These are phyloP conservation scores for Phytophthora pseudosyringae DNA, from an alignment of 352 stramenopile species.

Conservation along the genomic window DNA sequence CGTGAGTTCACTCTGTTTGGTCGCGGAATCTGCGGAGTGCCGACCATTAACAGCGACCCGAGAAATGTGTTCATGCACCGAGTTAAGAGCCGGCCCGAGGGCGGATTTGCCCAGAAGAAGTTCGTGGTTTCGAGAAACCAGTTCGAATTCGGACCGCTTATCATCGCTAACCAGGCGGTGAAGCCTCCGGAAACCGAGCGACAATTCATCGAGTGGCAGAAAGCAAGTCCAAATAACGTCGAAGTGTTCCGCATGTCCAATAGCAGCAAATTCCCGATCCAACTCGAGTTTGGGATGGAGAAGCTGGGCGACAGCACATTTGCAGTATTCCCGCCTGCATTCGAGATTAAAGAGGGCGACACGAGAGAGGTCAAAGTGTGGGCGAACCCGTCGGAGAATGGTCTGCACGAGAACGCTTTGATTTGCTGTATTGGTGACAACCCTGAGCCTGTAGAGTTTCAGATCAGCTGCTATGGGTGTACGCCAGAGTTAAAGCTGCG, in stretches of 20 bases:
- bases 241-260: slow-evolving; percentile 95
- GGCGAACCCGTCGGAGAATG: slow-evolving; percentile 80
- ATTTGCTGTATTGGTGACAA: slow-evolving; percentile 93
- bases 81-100: slow-evolving; percentile 80
- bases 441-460: slow-evolving; percentile 88
- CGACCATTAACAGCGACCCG: slow-evolving; percentile 93
- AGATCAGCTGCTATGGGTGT: slow-evolving; percentile 88
- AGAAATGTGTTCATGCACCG: slow-evolving; percentile 96
- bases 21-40: slow-evolving; percentile 82
- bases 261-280: slow-evolving; percentile 75
- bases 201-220: slow-evolving; percentile 58
- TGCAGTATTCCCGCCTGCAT: slow-evolving; percentile 62
- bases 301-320: slow-evolving; percentile 53
- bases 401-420: slow-evolving; percentile 76
- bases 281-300: slow-evolving; percentile 66
- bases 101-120: slow-evolving; percentile 87
- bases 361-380: slow-evolving; percentile 93
- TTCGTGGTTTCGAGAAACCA: slow-evolving; percentile 89
- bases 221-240: slow-evolving; percentile 72
- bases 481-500: slow-evolving; percentile 75
- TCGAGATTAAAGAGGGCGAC: slow-evolving; percentile 90
- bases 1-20: slow-evolving; percentile 89
- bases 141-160: slow-evolving; percentile 95
- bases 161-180: slow-evolving; percentile 47
- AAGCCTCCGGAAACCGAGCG: slow-evolving; percentile 45